Base-by-base conservation (phyloP, 2,329 filamentous ascomycete genomes). In the Alternaria solani region DNA sequence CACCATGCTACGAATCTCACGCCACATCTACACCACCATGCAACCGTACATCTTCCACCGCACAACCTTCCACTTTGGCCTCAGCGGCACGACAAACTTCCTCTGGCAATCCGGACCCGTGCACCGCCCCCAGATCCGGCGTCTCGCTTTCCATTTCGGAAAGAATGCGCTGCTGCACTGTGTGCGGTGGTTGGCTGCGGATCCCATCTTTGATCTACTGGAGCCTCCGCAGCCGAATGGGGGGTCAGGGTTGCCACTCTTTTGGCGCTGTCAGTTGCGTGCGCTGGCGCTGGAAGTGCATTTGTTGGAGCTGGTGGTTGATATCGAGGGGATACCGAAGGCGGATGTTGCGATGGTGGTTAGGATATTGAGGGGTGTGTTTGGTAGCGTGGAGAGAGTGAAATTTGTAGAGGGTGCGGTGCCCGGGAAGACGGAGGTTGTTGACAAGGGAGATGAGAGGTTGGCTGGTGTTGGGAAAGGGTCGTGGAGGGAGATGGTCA, bases 241-340 rank as follows among this genome's bases (percentile, higher is more conserved):
- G 1, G 70, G 71, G 4, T 53, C 43, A 1, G 67, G 61, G 1
- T 38, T 76, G 25, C 69, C 69, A 18, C 69, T 70, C 34, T 69
- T 75, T 30, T 77, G 74, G 74, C 69, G 74, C 28, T 74, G 71
- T 28, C 73, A 77, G 44, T 64, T 77, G 14, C 69, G 67, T 9
- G 71, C 75, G 28, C 59, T 75, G 3, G 64, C 64, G 12, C 59
- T 61, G 12, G 72, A 75, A 18, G 49, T 77, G 12, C 57, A 70
- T 34, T 61, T 77, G 0, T 39, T 52, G 36, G 66, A 64, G 0
- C 63, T 77, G 4, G 71, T 63, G 1, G 57, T 77, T 28, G 69
- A 76, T 30, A 58, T 74, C 7, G 44, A 57, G 18, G 55, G 62
- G 5, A 63, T 75, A 3, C 65, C 64, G 3, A 18, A 28, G 5